Percentiles rank a stretch among this genome's conserved stretches.
These are phyloP conservation scores for Metschnikowia hibisci DNA, from an alignment of 805 yeast species.

Conservation along the genomic window DNA sequence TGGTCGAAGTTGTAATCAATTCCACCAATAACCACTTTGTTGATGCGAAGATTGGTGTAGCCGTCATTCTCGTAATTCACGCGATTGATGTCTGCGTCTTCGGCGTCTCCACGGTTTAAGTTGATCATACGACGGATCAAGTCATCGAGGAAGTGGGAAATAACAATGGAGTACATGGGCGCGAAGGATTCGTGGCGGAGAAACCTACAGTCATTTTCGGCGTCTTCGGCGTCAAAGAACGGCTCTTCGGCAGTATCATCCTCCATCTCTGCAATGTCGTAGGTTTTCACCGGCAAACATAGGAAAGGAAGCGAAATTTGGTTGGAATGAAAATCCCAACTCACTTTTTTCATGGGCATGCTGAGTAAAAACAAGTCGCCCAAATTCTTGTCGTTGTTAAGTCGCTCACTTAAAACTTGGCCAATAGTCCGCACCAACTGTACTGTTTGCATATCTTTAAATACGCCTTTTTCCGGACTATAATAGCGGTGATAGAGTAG, in stretches of 20 bases:
- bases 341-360: constrained; percentile 18
- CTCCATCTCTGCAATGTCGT: constrained; percentile 35
- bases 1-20: constrained; percentile 32
- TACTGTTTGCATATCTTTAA: constrained; percentile 59
- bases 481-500: constrained; percentile 62
- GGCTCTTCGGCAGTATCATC: constrained; percentile 24
- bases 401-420: constrained; percentile 29
- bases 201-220: constrained; percentile 14
- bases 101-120: constrained; percentile 41
- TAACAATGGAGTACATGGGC: constrained; percentile 20
- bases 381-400: constrained; percentile 12
- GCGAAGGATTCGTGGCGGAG: constrained; percentile 14
- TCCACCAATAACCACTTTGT: constrained; percentile 31
- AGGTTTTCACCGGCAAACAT: constrained; percentile 31
- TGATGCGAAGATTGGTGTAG: constrained; percentile 24
- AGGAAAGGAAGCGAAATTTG: constrained; percentile 27
- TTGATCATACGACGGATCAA: constrained; percentile 29
- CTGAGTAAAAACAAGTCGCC: constrained; percentile 15
- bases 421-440: constrained; percentile 53
- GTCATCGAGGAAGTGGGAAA: constrained; percentile 35
- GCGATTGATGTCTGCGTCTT: constrained; percentile 25
- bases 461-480: constrained; percentile 41
- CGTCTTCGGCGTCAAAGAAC: constrained; percentile 23
- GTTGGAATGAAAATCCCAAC: constrained; percentile 33
- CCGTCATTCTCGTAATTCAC: constrained; percentile 34